Evolutionary conservation across 208 protist genomes (phyloP).

Genomic region (Blechomonas ayalai): DNA sequence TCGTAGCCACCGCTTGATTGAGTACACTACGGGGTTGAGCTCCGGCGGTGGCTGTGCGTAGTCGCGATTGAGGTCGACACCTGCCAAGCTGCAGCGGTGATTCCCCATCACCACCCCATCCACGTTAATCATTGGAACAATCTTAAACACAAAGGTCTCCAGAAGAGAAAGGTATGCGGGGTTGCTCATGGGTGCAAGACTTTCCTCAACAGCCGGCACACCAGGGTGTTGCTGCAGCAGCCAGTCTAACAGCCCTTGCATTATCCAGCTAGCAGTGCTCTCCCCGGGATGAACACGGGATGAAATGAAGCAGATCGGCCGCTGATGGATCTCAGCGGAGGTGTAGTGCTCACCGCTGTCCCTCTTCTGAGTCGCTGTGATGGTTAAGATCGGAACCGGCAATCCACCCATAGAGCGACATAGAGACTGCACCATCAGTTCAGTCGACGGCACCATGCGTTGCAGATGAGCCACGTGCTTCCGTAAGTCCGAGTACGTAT

Average conservation of each 20-base stretch:
- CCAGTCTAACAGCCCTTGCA: conserved; percentile 93
- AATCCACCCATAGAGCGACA: conserved; percentile 86
- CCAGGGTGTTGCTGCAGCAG: conserved; percentile 16
- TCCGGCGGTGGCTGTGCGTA: conserved; percentile 68
- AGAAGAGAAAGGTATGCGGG: conserved; percentile 24
- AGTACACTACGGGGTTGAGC: conserved; percentile 79
- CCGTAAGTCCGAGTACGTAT: conserved; percentile 91
- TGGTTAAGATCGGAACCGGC: conserved; percentile 86
- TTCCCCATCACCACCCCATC: conserved; percentile 98
- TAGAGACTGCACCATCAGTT: conserved; percentile 50
- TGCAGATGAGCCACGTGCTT: conserved; percentile 39
- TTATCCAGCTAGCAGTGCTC: conserved; percentile 93
- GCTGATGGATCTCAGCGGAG: conserved; percentile 30
- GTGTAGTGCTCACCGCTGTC: conserved; percentile 13
- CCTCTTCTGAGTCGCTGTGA: conserved; percentile 45
- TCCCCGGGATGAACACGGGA: conserved; percentile 97
- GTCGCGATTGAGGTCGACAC: conserved; percentile 94
- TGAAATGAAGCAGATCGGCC: conserved; percentile 83
- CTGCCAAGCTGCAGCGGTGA: conserved; percentile 93
- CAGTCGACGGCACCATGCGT: conserved; percentile 8
- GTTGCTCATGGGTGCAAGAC: background rate
- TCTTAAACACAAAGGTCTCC: conserved; percentile 87
- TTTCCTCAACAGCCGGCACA: conserved; percentile 4
- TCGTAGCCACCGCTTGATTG: conserved; percentile 65
- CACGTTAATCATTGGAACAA: conserved; percentile 97